Evolutionary conservation across 2,329 filamentous ascomycete species (phyloP).

Genomic region (Fonsecaea multimorphosa): DNA sequence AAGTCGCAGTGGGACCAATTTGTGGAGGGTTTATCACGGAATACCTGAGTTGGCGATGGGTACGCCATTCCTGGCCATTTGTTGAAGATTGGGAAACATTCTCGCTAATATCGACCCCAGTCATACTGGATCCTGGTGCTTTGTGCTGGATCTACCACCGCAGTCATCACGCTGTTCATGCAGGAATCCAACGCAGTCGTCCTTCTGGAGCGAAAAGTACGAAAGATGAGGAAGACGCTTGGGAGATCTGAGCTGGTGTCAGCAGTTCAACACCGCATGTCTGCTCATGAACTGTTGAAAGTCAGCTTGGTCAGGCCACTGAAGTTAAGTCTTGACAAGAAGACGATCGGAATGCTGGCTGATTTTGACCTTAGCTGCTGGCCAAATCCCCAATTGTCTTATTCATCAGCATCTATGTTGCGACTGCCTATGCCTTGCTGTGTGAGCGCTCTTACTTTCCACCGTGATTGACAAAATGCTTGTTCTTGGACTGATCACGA

Average conservation of each 20-base stretch:
- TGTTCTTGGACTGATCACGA: not conserved
- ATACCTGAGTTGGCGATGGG: constrained; percentile 44
- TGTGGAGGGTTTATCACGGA: constrained; percentile 44
- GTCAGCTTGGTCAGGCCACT: not conserved
- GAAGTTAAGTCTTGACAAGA: not conserved
- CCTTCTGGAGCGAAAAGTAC: constrained; percentile 55
- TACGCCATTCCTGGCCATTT: constrained; percentile 9
- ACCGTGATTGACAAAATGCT: not conserved
- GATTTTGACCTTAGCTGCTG: constrained; percentile 62
- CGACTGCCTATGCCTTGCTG: constrained; percentile 48
- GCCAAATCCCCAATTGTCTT: constrained; percentile 62
- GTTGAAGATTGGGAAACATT: constrained; percentile 17
- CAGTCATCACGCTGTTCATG: constrained; percentile 42
- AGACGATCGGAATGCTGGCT: constrained; percentile 42
- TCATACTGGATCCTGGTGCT: constrained; percentile 10
- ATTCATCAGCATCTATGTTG: constrained; percentile 54
- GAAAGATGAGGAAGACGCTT: constrained; percentile 53
- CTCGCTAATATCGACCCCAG: constrained; percentile 38
- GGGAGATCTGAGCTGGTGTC: constrained; percentile 50
- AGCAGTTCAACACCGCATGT: constrained; percentile 48
- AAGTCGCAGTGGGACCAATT: constrained; percentile 41
- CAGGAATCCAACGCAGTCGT: constrained; percentile 55
- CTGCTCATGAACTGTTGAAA: constrained; percentile 44
- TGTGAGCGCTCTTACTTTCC: not conserved
- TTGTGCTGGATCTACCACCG: not conserved